Base-by-base conservation (phyloP, 805 yeast species). In the Wickerhamiella hasegawae region DNA sequence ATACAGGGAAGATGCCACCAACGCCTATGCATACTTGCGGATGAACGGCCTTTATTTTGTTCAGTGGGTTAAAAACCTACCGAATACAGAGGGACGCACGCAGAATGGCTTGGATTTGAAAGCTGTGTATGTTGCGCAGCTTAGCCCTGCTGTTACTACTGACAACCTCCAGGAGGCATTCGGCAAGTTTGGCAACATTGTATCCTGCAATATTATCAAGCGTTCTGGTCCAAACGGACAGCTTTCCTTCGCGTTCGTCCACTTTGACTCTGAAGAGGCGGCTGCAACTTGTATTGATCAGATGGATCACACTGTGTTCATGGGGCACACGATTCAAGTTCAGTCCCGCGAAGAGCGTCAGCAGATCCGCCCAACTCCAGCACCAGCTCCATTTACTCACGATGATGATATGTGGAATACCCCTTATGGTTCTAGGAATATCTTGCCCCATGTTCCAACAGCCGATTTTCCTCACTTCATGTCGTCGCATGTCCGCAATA, bases 201-300 rank as follows among this genome's bases (percentile, higher is more conserved):
- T 57, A 12, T 73, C 69, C 31, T 60, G 69, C 16, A 65, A 73
- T 31, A 62, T 77, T 35, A 92, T 92, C 4, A 69, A 73, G 15
- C 24, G 34, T 25, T 28, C 57, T 60, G 3, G 57, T 62, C n/a
- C n/a, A n/a, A n/a, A n/a, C n/a, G 33, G 62, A 60, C 33, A 62
- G 68, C 33, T 3, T 8, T 16, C 29, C 23, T 81, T 79, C 63
- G 93, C 92, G 1, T 82, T 83, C 48, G 69, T 83, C 40, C 69
- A 69, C 39, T 83, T 61, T 48, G 63, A 61, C 24, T 61, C 66
- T 9, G 84, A 76, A 45, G 65, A 67, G 17, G 71, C 90, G 17
- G 93, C 94, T 5, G 92, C 90, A 4, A 66, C 80, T 32, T 94
- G 94, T 1, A 81, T 83, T 36, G 92, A 82, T 53, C 37, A 41